phyloP scores from a whole-genome alignment of 192 early-diverging fungal species.

The Coemansia sp. region DNA sequence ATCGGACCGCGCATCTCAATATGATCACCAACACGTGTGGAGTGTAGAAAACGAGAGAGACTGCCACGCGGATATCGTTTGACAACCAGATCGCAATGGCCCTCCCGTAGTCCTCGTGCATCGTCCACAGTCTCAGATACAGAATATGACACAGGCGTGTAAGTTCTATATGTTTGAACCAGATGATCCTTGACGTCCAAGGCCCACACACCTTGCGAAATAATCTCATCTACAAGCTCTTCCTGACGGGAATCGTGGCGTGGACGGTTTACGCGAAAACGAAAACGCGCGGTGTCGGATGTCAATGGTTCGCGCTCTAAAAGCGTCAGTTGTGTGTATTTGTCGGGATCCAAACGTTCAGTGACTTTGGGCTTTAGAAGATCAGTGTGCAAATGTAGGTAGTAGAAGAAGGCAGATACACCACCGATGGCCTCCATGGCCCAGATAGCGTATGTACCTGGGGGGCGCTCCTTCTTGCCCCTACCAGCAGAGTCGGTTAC shows the following conservation, averaged over 20 bases:
- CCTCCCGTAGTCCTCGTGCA: conserved; percentile 21
- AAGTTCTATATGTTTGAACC: conserved; percentile 67
- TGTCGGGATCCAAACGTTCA: conserved; percentile 38
- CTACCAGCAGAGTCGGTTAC: neutral
- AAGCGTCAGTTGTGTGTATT: conserved; percentile 58
- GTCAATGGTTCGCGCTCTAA: conserved; percentile 49
- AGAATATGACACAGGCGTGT: conserved; percentile 62
- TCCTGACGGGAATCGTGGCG: conserved; percentile 41
- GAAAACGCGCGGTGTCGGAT: conserved; percentile 57
- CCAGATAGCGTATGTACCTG: conserved; percentile 46
- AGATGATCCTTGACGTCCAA: conserved; percentile 69
- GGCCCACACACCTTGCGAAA: conserved; percentile 54
- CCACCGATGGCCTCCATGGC: conserved; percentile 48
- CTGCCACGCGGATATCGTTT: conserved; percentile 67
- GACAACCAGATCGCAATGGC: conserved; percentile 62
- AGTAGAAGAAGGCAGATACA: conserved; percentile 28
- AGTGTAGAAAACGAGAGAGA: conserved; percentile 62
- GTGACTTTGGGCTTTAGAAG: conserved; percentile 32
- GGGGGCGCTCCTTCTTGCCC: conserved; percentile 27
- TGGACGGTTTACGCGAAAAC: conserved; percentile 57
- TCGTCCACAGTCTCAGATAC: conserved; percentile 34
- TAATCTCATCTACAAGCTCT: conserved; percentile 18
- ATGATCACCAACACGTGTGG: conserved; percentile 55
- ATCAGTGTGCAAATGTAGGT: conserved; percentile 40
- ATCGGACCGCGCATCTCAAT: conserved; percentile 69